Evolutionary conservation across 2,329 filamentous ascomycete species (phyloP).

Genomic region (Talaromyces sp.): DNA sequence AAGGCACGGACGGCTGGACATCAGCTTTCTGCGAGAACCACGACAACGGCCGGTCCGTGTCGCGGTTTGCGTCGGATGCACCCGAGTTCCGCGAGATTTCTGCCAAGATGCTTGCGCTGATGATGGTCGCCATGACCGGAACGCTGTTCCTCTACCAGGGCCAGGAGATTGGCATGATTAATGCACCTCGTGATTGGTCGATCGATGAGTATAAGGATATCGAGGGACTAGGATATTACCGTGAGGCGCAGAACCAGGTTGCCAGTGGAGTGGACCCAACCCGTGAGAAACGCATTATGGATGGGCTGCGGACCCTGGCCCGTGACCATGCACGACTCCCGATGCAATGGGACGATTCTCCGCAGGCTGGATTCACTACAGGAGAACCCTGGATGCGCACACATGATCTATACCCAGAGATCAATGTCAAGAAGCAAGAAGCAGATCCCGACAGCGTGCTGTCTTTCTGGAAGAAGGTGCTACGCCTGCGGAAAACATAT

Average conservation of each 20-base stretch:
- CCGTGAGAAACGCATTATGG: conserved; percentile 15
- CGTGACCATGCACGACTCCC: conserved; percentile 63
- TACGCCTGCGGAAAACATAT: conserved; percentile 27
- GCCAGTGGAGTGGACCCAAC: conserved; percentile 4
- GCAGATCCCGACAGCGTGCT: conserved; percentile 43
- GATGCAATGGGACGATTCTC: conserved; percentile 57
- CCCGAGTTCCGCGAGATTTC: conserved; percentile 43
- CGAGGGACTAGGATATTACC: conserved; percentile 16
- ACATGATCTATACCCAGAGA: conserved; percentile 52
- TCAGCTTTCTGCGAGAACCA: conserved; percentile 3
- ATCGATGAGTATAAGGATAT: conserved; percentile 16
- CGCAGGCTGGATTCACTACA: conserved; percentile 57
- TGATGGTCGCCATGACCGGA: conserved; percentile 44
- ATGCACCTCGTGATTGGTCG: conserved; percentile 11
- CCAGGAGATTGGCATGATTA: conserved; percentile 19
- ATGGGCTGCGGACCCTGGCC: conserved; percentile 15
- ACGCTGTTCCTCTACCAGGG: conserved; percentile 16
- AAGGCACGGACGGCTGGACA: conserved; percentile 23
- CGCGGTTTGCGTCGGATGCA: conserved; percentile 45
- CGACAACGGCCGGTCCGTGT: conserved; percentile 32
- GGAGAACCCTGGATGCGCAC: conserved; percentile 56
- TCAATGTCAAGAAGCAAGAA: conserved; percentile 49
- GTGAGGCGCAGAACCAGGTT: conserved; percentile 4
- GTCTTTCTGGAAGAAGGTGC: conserved; percentile 53
- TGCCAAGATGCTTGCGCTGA: conserved; percentile 52